phyloP scores from a whole-genome alignment of 176 grass and related monocot genomes.

The Aegilops tauschii region DNA sequence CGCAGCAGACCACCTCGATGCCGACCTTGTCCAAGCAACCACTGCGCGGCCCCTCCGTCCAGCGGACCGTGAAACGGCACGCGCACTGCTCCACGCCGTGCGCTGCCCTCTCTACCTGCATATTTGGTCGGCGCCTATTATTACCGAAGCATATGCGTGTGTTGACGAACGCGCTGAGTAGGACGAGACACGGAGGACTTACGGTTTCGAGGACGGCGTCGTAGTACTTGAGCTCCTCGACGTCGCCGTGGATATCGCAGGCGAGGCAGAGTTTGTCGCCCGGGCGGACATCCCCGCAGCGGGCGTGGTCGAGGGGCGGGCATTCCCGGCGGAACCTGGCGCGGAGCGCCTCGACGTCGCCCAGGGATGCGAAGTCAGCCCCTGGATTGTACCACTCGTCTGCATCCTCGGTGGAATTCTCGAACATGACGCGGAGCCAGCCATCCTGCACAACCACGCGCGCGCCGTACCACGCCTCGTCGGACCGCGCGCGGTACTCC shows the following conservation, averaged over 20 bases:
- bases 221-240: constrained; percentile 16
- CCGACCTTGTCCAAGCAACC: constrained; percentile 11
- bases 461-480: constrained; percentile 47
- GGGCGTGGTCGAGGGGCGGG: constrained; percentile 17
- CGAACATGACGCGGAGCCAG: constrained; percentile 43
- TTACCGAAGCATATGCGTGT: not conserved
- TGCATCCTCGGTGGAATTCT: constrained; percentile 20
- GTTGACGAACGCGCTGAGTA: not conserved
- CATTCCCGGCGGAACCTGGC: constrained; percentile 20
- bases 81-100: constrained; percentile 36
- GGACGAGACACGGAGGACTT: not conserved
- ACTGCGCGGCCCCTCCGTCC: constrained; percentile 23
- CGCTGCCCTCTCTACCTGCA: not conserved
- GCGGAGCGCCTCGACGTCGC: constrained; percentile 19
- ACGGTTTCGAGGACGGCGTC: constrained; percentile 41
- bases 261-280: constrained; percentile 37
- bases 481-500: constrained; percentile 19
- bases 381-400: constrained; percentile 42
- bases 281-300: constrained; percentile 28
- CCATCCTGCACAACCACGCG: constrained; percentile 27
- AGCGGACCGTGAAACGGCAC: constrained; percentile 32
- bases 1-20: constrained; percentile 10
- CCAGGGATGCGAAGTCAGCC: not conserved
- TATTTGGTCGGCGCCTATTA: not conserved
- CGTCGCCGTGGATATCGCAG: not conserved